phyloP scores from a whole-genome alignment of 495 filamentous ascomycete species.

The Cercophora scortea region DNA sequence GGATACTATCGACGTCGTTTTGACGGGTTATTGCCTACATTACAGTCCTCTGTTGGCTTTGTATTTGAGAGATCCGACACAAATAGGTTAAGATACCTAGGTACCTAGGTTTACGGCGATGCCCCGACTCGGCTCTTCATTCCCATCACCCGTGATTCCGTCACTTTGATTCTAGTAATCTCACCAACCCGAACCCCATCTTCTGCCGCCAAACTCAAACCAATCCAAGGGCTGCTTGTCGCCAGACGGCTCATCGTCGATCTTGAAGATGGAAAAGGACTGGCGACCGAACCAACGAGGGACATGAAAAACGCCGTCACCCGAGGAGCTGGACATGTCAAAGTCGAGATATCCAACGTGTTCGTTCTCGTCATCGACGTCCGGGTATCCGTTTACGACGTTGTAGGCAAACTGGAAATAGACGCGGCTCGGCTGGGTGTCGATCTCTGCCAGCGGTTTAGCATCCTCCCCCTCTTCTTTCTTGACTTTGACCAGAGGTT shows the following conservation, averaged over 20 bases:
- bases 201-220: slow-evolving; percentile 1
- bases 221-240: background rate
- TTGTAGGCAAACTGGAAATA: slow-evolving; percentile 11
- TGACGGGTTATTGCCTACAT: no score
- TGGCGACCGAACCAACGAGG: background rate
- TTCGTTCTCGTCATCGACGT: slow-evolving; percentile 1
- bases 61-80: no score
- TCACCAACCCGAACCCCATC: background rate
- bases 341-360: slow-evolving; percentile 13
- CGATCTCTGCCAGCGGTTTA: background rate
- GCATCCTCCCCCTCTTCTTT: background rate
- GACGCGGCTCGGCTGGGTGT: slow-evolving; percentile 2
- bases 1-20: no score
- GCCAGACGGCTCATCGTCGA: background rate
- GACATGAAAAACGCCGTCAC: background rate
- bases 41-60: no score
- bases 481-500: background rate
- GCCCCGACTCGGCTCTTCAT: no score
- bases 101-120: no score
- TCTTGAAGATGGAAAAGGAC: slow-evolving; percentile 1
- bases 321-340: slow-evolving; percentile 4
- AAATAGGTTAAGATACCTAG: no score
- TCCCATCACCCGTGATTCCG: no score
- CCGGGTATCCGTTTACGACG: background rate
- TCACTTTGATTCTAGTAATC: no score